Conservation (phyloP, 179 eudicot species). For the Actinidia chinensis region DNA sequence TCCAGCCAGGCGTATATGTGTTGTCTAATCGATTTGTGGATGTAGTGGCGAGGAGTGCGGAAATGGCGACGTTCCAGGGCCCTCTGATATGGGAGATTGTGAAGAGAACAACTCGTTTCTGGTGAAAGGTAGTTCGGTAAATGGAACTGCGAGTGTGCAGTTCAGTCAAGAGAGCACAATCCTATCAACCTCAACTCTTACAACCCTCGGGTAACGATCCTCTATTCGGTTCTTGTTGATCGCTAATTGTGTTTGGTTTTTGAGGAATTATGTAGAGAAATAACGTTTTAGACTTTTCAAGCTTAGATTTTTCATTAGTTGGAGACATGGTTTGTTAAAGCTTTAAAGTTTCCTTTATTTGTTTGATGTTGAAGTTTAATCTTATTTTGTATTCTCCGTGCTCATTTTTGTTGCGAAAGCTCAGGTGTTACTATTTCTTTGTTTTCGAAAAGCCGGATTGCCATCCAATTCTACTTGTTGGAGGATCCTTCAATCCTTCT, state of each 20-base stretch:
- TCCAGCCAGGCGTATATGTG: not conserved
- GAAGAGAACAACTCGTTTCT: slow-evolving; percentile 80
- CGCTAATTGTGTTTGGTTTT: not conserved
- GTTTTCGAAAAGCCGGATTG: not conserved
- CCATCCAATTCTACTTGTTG: no score
- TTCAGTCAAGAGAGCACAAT: slow-evolving; percentile 84
- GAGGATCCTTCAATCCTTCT: no score
- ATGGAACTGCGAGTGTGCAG: slow-evolving; percentile 64
- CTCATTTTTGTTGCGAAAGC: not conserved
- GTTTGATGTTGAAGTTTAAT: not conserved
- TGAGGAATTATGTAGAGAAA: not conserved
- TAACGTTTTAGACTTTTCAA: not conserved
- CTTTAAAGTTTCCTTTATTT: not conserved
- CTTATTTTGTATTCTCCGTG: not conserved
- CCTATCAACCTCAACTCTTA: slow-evolving; percentile 79
- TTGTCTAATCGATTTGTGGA: not conserved
- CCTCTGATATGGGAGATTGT: slow-evolving; percentile 90
- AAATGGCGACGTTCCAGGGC: slow-evolving; percentile 87
- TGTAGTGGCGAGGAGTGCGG: slow-evolving; percentile 14
- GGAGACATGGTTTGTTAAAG: no score
- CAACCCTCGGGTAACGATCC: slow-evolving; percentile 70
- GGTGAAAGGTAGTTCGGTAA: slow-evolving; percentile 91
- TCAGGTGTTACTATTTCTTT: not conserved
- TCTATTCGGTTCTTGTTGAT: not conserved
- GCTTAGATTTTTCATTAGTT: not conserved